Percentiles rank a stretch among this genome's conserved stretches.
Conservation (phyloP, 345 rosid genomes). For the Boechera retrofracta region DNA sequence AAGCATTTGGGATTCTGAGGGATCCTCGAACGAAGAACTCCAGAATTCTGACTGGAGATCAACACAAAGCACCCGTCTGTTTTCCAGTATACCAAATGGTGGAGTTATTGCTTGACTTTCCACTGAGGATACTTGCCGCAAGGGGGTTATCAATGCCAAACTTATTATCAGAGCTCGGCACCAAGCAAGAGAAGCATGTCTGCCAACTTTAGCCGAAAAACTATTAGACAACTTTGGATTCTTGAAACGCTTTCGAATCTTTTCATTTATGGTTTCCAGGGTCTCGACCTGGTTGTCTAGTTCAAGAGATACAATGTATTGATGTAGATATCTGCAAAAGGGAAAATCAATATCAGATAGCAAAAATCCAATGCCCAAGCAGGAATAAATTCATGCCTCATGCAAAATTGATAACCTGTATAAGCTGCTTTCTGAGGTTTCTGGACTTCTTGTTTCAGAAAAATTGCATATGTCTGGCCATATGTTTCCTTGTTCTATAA, state of each 20-base stretch:
- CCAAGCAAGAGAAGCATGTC: conserved; percentile 96
- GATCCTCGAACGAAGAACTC: conserved; percentile 72
- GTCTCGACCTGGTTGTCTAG: conserved; percentile 75
- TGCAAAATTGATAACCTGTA: conserved; percentile 62
- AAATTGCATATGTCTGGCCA: conserved; percentile 87
- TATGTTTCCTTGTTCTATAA: conserved; percentile 89
- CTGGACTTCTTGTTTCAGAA: conserved; percentile 71
- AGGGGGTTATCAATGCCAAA: conserved; percentile 80
- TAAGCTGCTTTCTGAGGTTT: conserved; percentile 75
- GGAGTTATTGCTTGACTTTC: conserved; percentile 53
- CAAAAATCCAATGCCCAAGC: conserved; percentile 19
- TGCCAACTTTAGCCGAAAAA: conserved; percentile 83
- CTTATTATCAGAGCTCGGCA: conserved; percentile 73
- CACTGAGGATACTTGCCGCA: conserved; percentile 50
- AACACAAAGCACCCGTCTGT: conserved; percentile 65
- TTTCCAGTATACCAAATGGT: conserved; percentile 53
- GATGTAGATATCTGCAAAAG: conserved; percentile 73
- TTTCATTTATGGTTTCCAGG: conserved; percentile 87
- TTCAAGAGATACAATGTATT: conserved; percentile 66
- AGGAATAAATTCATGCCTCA: conserved; percentile 29
- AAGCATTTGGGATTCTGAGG: conserved; percentile 56
- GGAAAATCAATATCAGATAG: conserved; percentile 21
- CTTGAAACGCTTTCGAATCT: conserved; percentile 88
- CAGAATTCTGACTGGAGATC: conserved; percentile 74
- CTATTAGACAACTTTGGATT: conserved; percentile 83